Conservation (phyloP, 441 rosid genomes). For the Populus hybrid region DNA sequence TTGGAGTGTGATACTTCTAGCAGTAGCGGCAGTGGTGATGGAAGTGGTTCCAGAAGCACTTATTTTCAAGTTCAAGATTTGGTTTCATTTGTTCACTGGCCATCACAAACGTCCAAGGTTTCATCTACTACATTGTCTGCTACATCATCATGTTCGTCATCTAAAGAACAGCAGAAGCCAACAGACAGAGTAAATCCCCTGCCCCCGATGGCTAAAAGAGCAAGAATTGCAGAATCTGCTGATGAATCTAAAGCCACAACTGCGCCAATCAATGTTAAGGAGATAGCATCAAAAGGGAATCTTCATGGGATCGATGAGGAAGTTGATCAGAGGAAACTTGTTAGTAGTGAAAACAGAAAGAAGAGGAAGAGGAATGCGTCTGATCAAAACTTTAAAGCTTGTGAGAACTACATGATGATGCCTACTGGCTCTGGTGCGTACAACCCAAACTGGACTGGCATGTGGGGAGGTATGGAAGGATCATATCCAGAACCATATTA, state of each 20-base stretch:
- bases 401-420: constrained; percentile 56
- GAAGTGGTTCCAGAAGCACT: constrained; percentile 43
- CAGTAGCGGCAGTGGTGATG: constrained; percentile 42
- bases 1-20: constrained; percentile 51
- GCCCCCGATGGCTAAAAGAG: constrained; percentile 36
- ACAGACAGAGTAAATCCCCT: constrained; percentile 35
- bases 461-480: constrained; percentile 69
- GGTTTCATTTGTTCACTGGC: constrained; percentile 51
- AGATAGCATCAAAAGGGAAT: constrained; percentile 52
- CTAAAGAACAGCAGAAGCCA: constrained; percentile 30
- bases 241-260: constrained; percentile 56
- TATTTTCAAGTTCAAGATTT: constrained; percentile 61
- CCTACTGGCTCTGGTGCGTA: constrained; percentile 49
- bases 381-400: constrained; percentile 31
- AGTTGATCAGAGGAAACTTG: constrained; percentile 56
- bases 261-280: constrained; percentile 48
- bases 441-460: constrained; percentile 60
- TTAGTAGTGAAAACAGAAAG: constrained; percentile 55
- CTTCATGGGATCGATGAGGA: constrained; percentile 43
- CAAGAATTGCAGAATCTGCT: constrained; percentile 30
- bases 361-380: constrained; percentile 53
- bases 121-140: constrained; percentile 56
- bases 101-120: constrained; percentile 44
- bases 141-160: constrained; percentile 26
- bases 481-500: constrained; percentile 41